Conservation (phyloP, 805 yeast genomes). For the Wickerhamomyces queroliae region DNA sequence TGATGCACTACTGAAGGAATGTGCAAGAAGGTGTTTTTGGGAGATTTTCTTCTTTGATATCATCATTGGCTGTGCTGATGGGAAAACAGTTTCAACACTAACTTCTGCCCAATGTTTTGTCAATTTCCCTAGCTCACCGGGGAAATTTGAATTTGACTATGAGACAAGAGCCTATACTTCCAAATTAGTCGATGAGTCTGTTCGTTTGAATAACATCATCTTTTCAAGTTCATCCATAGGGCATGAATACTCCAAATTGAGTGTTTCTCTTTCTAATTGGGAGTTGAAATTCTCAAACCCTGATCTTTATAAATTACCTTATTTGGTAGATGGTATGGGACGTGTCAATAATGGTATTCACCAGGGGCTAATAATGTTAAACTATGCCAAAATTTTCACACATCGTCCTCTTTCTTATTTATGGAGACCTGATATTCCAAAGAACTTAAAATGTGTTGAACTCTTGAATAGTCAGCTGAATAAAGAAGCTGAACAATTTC, state of each 20-base stretch:
- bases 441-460: slow-evolving; percentile 31
- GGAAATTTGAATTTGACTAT: slow-evolving; percentile 36
- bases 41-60: slow-evolving; percentile 47
- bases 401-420: slow-evolving; percentile 48
- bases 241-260: slow-evolving; percentile 31
- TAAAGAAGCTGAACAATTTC: slow-evolving; percentile 25
- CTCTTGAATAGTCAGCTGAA: slow-evolving; percentile 18
- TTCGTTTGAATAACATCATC: slow-evolving; percentile 40
- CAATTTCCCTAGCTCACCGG: slow-evolving; percentile 33
- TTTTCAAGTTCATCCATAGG: slow-evolving; percentile 33
- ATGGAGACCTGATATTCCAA: slow-evolving; percentile 43
- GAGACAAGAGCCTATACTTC: slow-evolving; percentile 40
- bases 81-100: slow-evolving; percentile 35
- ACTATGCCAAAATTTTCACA: slow-evolving; percentile 49
- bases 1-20: slow-evolving; percentile 14
- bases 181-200: slow-evolving; percentile 43
- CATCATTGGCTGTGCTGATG: slow-evolving; percentile 49
- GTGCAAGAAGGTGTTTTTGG: slow-evolving; percentile 44
- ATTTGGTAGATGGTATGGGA: slow-evolving; percentile 36
- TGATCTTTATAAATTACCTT: slow-evolving; percentile 34
- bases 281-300: slow-evolving; percentile 42
- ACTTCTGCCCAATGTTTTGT: slow-evolving; percentile 30
- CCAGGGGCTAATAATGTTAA: slow-evolving; percentile 40
- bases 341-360: slow-evolving; percentile 48
- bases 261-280: slow-evolving; percentile 45